Base-by-base conservation (phyloP, 2,329 filamentous ascomycete genomes). In the Polychaeton citri region DNA sequence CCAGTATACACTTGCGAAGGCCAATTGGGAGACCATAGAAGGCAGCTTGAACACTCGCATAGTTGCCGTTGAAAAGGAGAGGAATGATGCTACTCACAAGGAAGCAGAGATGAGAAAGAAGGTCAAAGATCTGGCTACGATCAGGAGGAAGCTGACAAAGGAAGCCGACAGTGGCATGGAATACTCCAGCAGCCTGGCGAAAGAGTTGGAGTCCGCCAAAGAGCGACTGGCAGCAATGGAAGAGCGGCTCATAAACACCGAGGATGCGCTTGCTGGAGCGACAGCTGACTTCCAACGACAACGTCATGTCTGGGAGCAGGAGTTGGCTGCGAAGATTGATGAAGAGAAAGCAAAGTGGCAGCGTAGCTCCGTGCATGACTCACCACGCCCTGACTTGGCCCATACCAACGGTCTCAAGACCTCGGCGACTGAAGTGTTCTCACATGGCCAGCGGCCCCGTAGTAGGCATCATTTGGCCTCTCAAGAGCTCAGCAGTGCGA, bases 21-120 rank as follows among this genome's bases (percentile, higher is more conserved):
- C 93, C 52, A 98, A 98, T 50, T 98, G 92, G 90, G 87, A 95
- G 54, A 84, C 86, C 1, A 92, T 98, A 42, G 88, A 98, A 58
- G 75, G 81, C 7, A 92, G 83, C 2, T 62, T 98, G 20, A 72
- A 88, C 34, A 76, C 83, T 16, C 75, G 87, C 38, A 71, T 90
- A 8, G 71, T 78, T 3, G 79, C 67, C 34, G 66, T 96, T 7
- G 90, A 98, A 57, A 90, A 81, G 54, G 92, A 98, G 57, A 76
- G 84, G 38, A 87, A 96, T 52, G 90, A 98, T 51, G 74, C 83
- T 6, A 69, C 76, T 34, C 78, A 78, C 46, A 77, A 84, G 39
- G 90, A 98, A 61, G 79, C 75, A 4, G 90, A 96, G 26, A 74
- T 93, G 60, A 72, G 90, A 46, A 84, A 81, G 55, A 96, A 92